Conservation (phyloP, 192 early-diverging fungal species). For the Thamnidium elegans region DNA sequence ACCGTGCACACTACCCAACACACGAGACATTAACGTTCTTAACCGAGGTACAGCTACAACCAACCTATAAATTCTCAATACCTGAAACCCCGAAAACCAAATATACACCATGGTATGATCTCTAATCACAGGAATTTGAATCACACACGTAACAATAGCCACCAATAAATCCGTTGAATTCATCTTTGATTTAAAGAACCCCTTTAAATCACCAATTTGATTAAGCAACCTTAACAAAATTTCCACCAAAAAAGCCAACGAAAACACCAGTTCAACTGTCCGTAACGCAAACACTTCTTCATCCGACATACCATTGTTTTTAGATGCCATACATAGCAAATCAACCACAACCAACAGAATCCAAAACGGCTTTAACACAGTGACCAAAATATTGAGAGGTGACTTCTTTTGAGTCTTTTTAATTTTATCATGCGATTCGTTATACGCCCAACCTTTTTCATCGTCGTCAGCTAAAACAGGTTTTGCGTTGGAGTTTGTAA, state of each 20-base stretch:
- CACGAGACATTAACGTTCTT: slow-evolving; percentile 41
- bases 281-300: slow-evolving; percentile 28
- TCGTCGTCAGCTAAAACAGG: slow-evolving; percentile 33
- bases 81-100: slow-evolving; percentile 54
- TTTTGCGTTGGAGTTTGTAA: slow-evolving; percentile 42
- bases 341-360: slow-evolving; percentile 44
- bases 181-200: slow-evolving; percentile 43
- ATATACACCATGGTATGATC: slow-evolving; percentile 35
- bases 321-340: slow-evolving; percentile 48
- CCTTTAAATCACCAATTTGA: slow-evolving; percentile 27
- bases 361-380: slow-evolving; percentile 37
- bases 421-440: no score
- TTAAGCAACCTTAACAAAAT: slow-evolving; percentile 42
- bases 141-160: slow-evolving; percentile 44
- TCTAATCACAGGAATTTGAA: slow-evolving; percentile 50
- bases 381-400: slow-evolving; percentile 19
- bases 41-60: slow-evolving; percentile 49
- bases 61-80: slow-evolving; percentile 49
- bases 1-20: slow-evolving; percentile 57
- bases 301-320: slow-evolving; percentile 29
- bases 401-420: neutral
- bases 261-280: slow-evolving; percentile 46
- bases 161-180: slow-evolving; percentile 50
- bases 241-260: slow-evolving; percentile 47
- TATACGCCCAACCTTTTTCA: slow-evolving; percentile 33